Evolutionary conservation across 257 asterid genomes (phyloP), one percentile per base, ranked within the genome.

Genomic region (Solanum bulbocastanum): DNA sequence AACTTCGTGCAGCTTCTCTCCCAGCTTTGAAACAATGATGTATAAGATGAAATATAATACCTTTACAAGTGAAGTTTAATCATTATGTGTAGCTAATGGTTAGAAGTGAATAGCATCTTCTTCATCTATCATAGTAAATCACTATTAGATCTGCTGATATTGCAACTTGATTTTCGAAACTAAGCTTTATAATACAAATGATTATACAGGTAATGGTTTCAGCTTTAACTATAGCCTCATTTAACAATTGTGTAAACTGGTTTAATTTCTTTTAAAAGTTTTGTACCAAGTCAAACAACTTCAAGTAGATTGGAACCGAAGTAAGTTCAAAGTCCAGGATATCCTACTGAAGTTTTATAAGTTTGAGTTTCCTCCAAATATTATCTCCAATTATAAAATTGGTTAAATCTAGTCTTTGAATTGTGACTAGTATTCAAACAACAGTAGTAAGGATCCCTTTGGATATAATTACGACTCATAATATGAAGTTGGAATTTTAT

Each of bases 1-100:
- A 76, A 81, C 83, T 89, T 90, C 25, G 72, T 75, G 69, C 87
- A 42, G 71, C 82, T 92, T 78, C 89, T 93, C 66, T 73, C 89
- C 11, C 90, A 90, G 32, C 90, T 91, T 62, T 90, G 88, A 88
- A 52, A 35, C 3, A 39, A 32, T 2, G 10, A 35, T 33, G 52
- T n/a, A 66, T 56, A 27, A 62, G 0, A 66, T 25, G 72, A 65
- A 65, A 4, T n/a, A 25, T 65, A 12, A 65, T 65, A 11, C 72
- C 69, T 23, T 8, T 65, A 65, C 2, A 10, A 65, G 72, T 65
- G 15, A 52, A 52, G 62, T 52, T 49, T 56, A 52, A 18, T 6
- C 65, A 56, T 18, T 52, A 16, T 52, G 60, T 52, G 60, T 56
- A 56, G 65, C n/a, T 16, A 52, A 52, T 52, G n/a, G 10, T 52